Base-by-base conservation (phyloP, 768 basidiomycete species). In the Dacryopinax primogenitus region DNA sequence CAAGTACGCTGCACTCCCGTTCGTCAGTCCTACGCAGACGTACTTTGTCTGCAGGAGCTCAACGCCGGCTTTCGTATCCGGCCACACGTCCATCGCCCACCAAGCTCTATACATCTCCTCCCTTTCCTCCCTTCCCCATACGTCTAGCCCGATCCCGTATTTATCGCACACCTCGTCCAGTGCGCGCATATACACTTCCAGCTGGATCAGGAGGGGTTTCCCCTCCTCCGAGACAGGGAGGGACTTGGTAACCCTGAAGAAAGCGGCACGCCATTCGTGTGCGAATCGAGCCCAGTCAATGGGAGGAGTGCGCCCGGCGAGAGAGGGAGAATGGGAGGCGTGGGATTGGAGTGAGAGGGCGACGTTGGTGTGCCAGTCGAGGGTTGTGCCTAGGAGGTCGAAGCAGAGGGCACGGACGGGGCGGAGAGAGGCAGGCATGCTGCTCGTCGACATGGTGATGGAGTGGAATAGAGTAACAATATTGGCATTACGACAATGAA, bases 361-460 rank as follows among this genome's bases (percentile, higher is more conserved):
- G 21, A 68, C 67, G 9, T 62, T 23, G 9, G 36, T 33, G 67
- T 66, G 67, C 67, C 67, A 68, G 62, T 68, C 45, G 16, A 61
- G 44, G 30, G 62, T 63, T 1, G 67, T 68, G 35, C 67, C 67
- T 34, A 68, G 66, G n/a, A 68, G 32, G 47, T 68, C 67, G 41
- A 68, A 68, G 35, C 34, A 34, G 23, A 67, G 58, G 11, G 63
- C 66, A 21, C 47, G 51, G 34, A 67, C 63, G 13, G 33, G 32
- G 23, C 63, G 63, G 1, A 67, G 45, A 15, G 18, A 33, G 6
- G 66, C 63, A 11, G 66, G 66, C 16, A 51, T 45, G 64, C 41
- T 44, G 41, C 41, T 44, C 3, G 41, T 6, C n/a, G n/a, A n/a
- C n/a, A n/a, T n/a, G n/a, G n/a, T n/a, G n/a, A n/a, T n/a, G n/a